Evolutionary conservation across 495 filamentous ascomycete species (phyloP).

Genomic region (Tuber magnatum): DNA sequence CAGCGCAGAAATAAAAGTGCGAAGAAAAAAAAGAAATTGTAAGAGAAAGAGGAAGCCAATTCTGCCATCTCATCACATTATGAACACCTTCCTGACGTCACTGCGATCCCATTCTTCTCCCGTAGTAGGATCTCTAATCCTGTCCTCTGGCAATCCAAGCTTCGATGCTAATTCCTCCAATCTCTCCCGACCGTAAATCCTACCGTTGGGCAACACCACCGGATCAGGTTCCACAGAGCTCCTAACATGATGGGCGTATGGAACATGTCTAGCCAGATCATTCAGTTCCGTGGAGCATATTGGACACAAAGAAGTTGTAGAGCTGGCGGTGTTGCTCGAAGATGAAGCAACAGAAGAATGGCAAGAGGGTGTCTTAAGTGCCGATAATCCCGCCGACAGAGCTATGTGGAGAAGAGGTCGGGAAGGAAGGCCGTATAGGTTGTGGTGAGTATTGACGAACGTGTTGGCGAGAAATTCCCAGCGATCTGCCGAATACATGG

Average conservation of each 20-base stretch:
- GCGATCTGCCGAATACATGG: conserved; percentile 62
- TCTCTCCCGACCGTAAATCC: conserved; percentile 72
- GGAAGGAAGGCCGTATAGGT: conserved; percentile 72
- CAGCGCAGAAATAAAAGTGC: neutral
- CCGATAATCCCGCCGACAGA: conserved; percentile 81
- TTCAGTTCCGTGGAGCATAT: conserved; percentile 95
- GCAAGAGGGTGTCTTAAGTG: conserved; percentile 91
- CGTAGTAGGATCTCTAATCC: conserved; percentile 75
- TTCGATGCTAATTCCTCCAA: conserved; percentile 71
- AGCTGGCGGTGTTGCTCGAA: conserved; percentile 50
- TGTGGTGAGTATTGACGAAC: conserved; percentile 80
- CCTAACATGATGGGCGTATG: conserved; percentile 89
- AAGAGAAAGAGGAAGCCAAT: neutral
- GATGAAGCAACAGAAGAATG: conserved; percentile 61
- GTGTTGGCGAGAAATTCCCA: conserved; percentile 72
- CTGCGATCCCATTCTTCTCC: conserved; percentile 56
- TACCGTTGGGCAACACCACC: conserved; percentile 76
- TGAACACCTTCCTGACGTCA: conserved; percentile 81
- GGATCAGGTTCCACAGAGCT: conserved; percentile 83
- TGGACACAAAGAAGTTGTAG: conserved; percentile 68
- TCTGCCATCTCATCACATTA: conserved; percentile 49
- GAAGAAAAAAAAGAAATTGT: neutral
- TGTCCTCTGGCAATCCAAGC: conserved; percentile 53
- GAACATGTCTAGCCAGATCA: conserved; percentile 75
- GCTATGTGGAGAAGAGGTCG: conserved; percentile 86